Evolutionary conservation across 2,329 filamentous ascomycete species (phyloP), one percentile per base, ranked within the genome.

Genomic region (Arthrobotrys conoides): DNA sequence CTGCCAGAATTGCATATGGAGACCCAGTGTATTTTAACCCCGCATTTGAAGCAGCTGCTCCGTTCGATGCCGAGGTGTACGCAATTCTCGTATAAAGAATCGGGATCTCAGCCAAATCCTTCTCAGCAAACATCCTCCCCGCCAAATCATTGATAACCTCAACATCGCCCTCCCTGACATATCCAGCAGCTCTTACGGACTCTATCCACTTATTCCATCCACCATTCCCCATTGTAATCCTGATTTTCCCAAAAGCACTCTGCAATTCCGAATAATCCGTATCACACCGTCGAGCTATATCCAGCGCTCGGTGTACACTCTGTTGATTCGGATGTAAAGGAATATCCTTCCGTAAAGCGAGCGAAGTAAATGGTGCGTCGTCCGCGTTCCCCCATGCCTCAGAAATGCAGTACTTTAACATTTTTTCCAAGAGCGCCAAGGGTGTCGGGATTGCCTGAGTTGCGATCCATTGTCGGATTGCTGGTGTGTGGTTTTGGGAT

Each of bases 291-390:
- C 68, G 30, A 6, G 75, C 75, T 12, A 64, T 59, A 65, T 72
- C 68, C 8, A 78, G 9, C 18, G 75, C 75, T 10, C 75, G 75
- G 36, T 71, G 61, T 1, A 78, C 55, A 18, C 48, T 72, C 38
- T 72, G 61, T 10, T 55, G 55, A 5, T 65, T 65, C n/a, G 33
- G 33, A 41, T 72, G 46, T 10, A 69, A 10, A 0, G 75, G 75
- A 18, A 78, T 72, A 59, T 78, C 75, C 63, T 71, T 51, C 22
- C 68, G 59, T 8, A 78, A 63, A 10, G 75, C 53, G 5, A 78
- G 53, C 5, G 68, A 57, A 1, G 75, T 41, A 16, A 72, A 78
- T 1, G 75, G 75, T 16, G 71, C 44, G 10, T 48, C 51, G 10
- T 69, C 66, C 3, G 30, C 0, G 16, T 78, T 78, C 4, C 38